Conservation (phyloP, 192 early-diverging fungal genomes). For the Chytriomyces hyalinus region DNA sequence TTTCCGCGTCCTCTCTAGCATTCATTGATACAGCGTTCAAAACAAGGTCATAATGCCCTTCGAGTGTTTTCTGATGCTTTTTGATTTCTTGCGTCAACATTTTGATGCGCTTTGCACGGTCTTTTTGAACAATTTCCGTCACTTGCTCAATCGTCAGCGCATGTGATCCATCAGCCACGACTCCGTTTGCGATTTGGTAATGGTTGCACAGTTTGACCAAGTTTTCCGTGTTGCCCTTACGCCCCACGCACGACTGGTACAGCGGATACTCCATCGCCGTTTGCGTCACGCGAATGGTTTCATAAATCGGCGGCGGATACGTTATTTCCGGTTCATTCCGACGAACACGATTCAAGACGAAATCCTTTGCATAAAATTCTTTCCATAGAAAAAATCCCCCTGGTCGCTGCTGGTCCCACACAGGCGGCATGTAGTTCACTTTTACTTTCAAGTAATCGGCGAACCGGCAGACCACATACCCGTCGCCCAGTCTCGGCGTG, state of each 20-base stretch:
- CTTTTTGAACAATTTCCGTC: constrained; percentile 21
- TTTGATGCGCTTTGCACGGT: constrained; percentile 5
- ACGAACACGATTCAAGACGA: constrained; percentile 27
- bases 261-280: constrained; percentile 24
- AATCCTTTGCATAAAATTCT: neutral
- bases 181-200: constrained; percentile 28
- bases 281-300: constrained; percentile 27
- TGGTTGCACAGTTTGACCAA: constrained; percentile 35
- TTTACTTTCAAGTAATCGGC: constrained; percentile 29
- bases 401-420: no score
- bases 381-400: neutral
- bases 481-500: constrained; percentile 15
- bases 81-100: neutral
- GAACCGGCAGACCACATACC: neutral
- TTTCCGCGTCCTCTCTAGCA: neutral
- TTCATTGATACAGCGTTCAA: neutral
- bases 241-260: constrained; percentile 1
- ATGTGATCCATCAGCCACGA: neutral
- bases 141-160: constrained; percentile 33
- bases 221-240: neutral
- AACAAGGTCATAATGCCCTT: neutral
- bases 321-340: constrained; percentile 33
- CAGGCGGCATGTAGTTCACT: neutral
- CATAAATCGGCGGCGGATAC: constrained; percentile 27
- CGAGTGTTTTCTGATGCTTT: neutral